A percentile compares a stretch with the other conserved stretches of the same genome.
Evolutionary conservation across 1,139 yeast genomes (phyloP).

Genomic region (Pichia terricola): DNA sequence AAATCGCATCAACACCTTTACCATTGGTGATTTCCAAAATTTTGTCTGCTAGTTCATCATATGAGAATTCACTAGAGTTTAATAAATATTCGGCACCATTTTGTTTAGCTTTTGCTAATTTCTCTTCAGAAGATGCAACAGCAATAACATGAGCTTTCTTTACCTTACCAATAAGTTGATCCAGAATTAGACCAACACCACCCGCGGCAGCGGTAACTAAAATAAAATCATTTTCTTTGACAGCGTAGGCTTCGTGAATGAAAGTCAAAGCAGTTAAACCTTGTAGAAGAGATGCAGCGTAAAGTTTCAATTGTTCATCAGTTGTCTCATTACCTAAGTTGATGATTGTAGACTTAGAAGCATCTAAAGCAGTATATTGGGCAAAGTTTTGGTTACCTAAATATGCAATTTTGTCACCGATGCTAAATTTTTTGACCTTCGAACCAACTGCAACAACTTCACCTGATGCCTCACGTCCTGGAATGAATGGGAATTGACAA

Average conservation of each 20-base stretch:
- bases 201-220: slow-evolving; percentile 93
- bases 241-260: slow-evolving; percentile 52
- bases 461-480: slow-evolving; percentile 87
- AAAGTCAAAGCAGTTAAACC: slow-evolving; percentile 75
- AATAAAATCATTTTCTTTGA: slow-evolving; percentile 57
- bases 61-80: slow-evolving; percentile 36
- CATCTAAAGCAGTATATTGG: slow-evolving; percentile 50
- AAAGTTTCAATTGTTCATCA: slow-evolving; percentile 40
- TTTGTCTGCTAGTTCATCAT: slow-evolving; percentile 45
- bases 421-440: slow-evolving; percentile 42
- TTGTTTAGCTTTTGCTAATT: slow-evolving; percentile 46
- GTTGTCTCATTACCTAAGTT: slow-evolving; percentile 41
- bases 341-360: slow-evolving; percentile 27
- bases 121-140: slow-evolving; percentile 66
- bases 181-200: slow-evolving; percentile 69
- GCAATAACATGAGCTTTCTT: slow-evolving; percentile 80
- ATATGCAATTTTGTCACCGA: slow-evolving; percentile 71
- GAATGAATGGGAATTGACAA: slow-evolving; percentile 43
- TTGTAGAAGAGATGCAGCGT: slow-evolving; percentile 57
- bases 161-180: slow-evolving; percentile 46
- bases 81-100: slow-evolving; percentile 71
- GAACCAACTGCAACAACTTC: slow-evolving; percentile 59
- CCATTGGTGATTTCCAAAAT: slow-evolving; percentile 63
- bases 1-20: slow-evolving; percentile 62
- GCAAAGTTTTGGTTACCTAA: slow-evolving; percentile 48